phyloP scores from a whole-genome alignment of 208 protist genomes.

The Leishmania aethiopica region DNA sequence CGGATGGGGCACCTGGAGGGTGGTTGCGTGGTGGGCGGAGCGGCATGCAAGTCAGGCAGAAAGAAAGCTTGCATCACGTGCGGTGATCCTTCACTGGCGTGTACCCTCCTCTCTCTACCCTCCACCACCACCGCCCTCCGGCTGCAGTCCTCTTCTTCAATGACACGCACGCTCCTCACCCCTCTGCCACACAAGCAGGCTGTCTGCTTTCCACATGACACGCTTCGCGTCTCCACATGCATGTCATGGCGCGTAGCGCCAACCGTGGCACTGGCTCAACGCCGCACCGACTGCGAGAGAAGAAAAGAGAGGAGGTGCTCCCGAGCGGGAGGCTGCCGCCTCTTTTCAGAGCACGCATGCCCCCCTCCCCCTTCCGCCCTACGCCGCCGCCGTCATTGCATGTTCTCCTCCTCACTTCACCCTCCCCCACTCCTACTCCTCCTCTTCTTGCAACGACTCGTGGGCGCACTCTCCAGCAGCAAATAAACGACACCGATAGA shows the following conservation, averaged over 20 bases:
- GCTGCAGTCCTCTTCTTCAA: background rate
- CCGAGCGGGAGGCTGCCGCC: background rate
- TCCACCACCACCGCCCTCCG: background rate
- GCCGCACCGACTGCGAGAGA: background rate
- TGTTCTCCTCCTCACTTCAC: background rate
- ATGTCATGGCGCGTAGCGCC: background rate
- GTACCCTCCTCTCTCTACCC: background rate
- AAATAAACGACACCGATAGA: background rate
- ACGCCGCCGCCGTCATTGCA: background rate
- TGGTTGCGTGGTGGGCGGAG: too few species aligned
- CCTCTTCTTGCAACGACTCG: background rate
- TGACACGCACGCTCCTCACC: too few species aligned
- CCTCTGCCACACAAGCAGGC: background rate
- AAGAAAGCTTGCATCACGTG: background rate
- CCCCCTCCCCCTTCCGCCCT: too few species aligned
- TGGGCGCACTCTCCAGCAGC: background rate
- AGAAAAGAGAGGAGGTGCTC: background rate
- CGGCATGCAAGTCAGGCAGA: background rate
- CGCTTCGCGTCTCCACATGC: background rate
- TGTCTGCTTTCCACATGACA: background rate
- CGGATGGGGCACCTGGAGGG: background rate
- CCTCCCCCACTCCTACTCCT: background rate
- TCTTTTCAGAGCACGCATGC: background rate
- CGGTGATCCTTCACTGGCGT: background rate
- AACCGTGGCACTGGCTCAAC: background rate